Base-by-base conservation (phyloP, 108 stramenopile genomes). In the Skeletonema marinoi region DNA sequence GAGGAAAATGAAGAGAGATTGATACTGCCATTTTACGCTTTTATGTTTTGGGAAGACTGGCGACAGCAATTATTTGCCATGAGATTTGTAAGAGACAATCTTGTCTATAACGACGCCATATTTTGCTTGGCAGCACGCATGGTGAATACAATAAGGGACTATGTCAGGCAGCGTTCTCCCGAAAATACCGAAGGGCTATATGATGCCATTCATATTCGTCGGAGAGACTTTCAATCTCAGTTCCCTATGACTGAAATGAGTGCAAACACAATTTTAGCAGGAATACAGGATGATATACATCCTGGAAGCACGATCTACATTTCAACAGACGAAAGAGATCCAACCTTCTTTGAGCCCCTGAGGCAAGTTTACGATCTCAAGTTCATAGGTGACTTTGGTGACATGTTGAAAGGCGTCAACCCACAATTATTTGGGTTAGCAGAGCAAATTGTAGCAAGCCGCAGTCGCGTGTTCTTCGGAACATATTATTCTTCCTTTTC, bases 1-100 rank as follows among this genome's bases (percentile, higher is more conserved):
- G 80, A 84, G 30, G 70, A 74, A 58, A 71, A 81, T 32, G 32
- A 79, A 46, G 82, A 71, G 2, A 70, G 89, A 17, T 60, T 94
- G 16, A 68, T 97, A 33, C 81, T 81, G 1, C 93, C 91, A 38
- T 94, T 94, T 71, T 97, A 97, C 71, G 80, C 86, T 31, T 92
- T 93, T 60, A 35, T 89, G 32, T 95, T 88, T 68, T 95, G 91
- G 69, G 91, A 88, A 60, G 90, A 94, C 65, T 88, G 89, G 90
- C 60, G 59, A 32, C 80, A 85, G 44, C 92, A 92, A 56, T 56
- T 91, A 25, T 93, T 88, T 86, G 74, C 81, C 29, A 89, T 91
- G 65, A 80, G 96, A 5, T 92, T 95, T 60, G 78, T 95, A 0
- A 63, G 96, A 36, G 96, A 94, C 44, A 60, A 81, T 17, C 32